Base-by-base conservation (phyloP, 169 alveolate genomes). In the Babesia ovata region DNA sequence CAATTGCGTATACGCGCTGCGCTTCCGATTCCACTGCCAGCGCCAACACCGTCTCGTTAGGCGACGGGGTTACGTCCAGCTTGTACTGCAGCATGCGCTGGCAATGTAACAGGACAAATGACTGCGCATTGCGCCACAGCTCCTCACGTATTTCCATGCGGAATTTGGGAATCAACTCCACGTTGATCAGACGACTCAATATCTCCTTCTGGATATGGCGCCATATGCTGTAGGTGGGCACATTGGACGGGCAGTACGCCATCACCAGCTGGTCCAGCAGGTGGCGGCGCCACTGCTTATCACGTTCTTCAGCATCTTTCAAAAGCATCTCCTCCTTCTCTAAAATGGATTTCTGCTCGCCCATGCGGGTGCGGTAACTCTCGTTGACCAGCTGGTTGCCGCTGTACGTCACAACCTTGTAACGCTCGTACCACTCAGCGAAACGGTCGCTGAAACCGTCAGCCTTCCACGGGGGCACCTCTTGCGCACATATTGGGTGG, bases 401-500 rank as follows among this genome's bases (percentile, higher is more conserved):
- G 62, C 75, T 26, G 82, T 63, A 58, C n/a, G 65, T 70, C 49
- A 73, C 59, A 24, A 52, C 61, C 54, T 73, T 62, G 69, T 70
- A 78, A 9, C 81, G 67, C 65, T 77, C 84, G 65, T 86, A 77
- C 81, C 87, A 86, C 50, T 86, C 79, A 24, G 69, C 66, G 29
- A 83, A 84, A n/a, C 94, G 76, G 45, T 78, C 87, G 29, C 61
- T 52, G 62, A 71, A 89, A 17, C 71, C 85, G 28, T 89, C 92
- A 42, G 44, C 59, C 79, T 72, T 82, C 88, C 88, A 77, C 3
- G 89, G 81, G 19, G 86, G 72, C 22, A 54, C 70, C 75, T 89
- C 94, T 14, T 53, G 48, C 14, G 88, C 90, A 45, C 75, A 74
- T 26, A 89, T 54, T 17, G 94, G 94, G 67, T 89, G 94, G 24